Percentiles rank a stretch among this genome's conserved stretches.
phyloP scores from a whole-genome alignment of 163 green algal genomes.

The Coccomyxa subellipsoidea region DNA sequence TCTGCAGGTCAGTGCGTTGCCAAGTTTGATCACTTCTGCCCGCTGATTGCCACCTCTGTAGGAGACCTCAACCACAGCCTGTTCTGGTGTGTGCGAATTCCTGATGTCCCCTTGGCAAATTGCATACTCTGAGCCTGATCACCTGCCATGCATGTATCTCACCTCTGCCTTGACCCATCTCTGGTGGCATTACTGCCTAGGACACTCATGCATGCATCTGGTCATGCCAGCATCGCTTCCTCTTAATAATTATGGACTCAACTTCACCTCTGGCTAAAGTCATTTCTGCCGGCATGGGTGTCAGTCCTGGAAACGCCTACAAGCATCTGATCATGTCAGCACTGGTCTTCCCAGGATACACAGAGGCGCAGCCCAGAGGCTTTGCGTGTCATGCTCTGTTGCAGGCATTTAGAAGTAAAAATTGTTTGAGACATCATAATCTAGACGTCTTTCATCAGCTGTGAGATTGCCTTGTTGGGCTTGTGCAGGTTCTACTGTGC shows the following conservation, averaged over 20 bases:
- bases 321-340: no score
- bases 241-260: neutral
- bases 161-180: no score
- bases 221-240: neutral
- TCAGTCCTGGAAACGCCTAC: no score
- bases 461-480: no score
- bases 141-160: neutral
- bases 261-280: neutral
- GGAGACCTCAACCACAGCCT: constrained; percentile 17
- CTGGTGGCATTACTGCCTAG: neutral
- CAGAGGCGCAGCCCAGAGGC: no score
- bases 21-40: constrained; percentile 34
- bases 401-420: no score
- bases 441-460: no score
- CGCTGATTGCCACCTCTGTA: constrained; percentile 21
- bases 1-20: constrained; percentile 21
- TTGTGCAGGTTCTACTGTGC: neutral
- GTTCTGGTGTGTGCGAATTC: constrained; percentile 9
- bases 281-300: no score
- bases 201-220: neutral
- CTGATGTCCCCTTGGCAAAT: neutral
- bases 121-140: neutral
- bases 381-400: no score
- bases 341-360: no score
- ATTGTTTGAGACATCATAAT: no score